Percentiles rank a stretch among this genome's conserved stretches.
These are phyloP conservation scores for Saccharomycopsis sp. DNA, from an alignment of 805 yeast genomes.

Conservation along the genomic window DNA sequence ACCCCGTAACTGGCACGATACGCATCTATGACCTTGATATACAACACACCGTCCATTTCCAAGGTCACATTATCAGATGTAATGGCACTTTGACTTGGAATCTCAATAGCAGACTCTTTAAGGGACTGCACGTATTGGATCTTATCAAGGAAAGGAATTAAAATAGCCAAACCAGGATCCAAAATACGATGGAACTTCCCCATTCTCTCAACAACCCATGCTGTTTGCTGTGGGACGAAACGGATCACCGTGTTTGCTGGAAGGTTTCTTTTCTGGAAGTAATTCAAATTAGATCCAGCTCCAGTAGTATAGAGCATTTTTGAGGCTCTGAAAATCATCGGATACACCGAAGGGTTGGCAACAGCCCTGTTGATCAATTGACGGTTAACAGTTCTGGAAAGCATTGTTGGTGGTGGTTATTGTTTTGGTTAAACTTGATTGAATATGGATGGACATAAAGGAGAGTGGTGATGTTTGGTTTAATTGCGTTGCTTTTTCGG, in stretches of 20 bases:
- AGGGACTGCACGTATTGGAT: conserved; percentile 77
- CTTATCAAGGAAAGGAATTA: conserved; percentile 67
- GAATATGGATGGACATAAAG: too few species aligned
- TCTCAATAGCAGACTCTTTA: conserved; percentile 80
- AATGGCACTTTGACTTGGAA: conserved; percentile 78
- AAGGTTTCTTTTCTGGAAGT: conserved; percentile 53
- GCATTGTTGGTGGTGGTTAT: not conserved
- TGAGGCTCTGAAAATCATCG: not conserved
- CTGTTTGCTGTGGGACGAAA: conserved; percentile 86
- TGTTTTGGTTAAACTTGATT: not conserved
- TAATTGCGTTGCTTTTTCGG: not conserved
- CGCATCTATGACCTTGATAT: conserved; percentile 71
- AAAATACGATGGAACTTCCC: conserved; percentile 69
- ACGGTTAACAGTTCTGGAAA: not conserved
- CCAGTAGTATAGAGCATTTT: not conserved
- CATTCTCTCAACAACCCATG: conserved; percentile 89
- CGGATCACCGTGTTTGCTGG: conserved; percentile 72
- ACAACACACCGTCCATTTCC: conserved; percentile 79
- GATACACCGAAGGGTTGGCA: not conserved
- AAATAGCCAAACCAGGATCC: conserved; percentile 70
- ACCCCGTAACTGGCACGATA: conserved; percentile 85
- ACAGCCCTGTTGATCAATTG: not conserved
- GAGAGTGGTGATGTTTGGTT: too few species aligned
- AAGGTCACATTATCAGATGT: conserved; percentile 81
- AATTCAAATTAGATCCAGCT: conserved; percentile 31